Evolutionary conservation across 2,329 filamentous ascomycete species (phyloP), one percentile per base, ranked within the genome.

Genomic region (Teratosphaeria nubilosa): DNA sequence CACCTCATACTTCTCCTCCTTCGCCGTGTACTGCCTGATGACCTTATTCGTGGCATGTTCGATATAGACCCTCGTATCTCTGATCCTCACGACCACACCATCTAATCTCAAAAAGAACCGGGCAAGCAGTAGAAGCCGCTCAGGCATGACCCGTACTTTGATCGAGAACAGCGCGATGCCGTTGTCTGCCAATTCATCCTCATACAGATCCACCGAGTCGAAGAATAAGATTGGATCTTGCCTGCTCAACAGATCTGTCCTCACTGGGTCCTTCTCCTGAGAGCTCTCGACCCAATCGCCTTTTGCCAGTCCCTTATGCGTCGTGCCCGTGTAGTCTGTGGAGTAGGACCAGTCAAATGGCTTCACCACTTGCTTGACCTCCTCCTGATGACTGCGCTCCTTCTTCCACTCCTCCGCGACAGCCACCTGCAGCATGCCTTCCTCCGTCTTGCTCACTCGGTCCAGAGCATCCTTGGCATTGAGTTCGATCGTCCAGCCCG

Each of bases 321-420:
- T 75, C 3, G 87, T 90, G 55, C 94, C 94, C 58, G 81, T 82
- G 74, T 96, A 99, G 64, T 86, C 82, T 37, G 92, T 96, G 64
- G 86, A 94, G 76, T 97, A 99, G 62, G 90, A 96, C 94, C 94
- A 99, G 76, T 99, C 94, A 72, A 95, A 99, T 2, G 92, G 91
- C 76, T 91, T 91, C 57, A 99, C 90, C 27, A 96, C 86, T 70
- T 96, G 90, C 70, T 90, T 90, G 72, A 99, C 96, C 58, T 87
- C 89, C 67, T 87, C 83, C 54, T 88, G 87, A 66, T 88, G 88
- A 72, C 86, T 85, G 72, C 84, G 78, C 71, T 83, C 85, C 70
- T 81, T 80, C 72, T 87, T 84, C 94, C 94, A 99, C 72, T 91
- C 89, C 63, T 85, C 82, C 1, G 94, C 95, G 75, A 97, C 91